These are phyloP conservation scores for Entomortierella parvispora DNA, from an alignment of 192 early-diverging fungal genomes.

Conservation along the genomic window DNA sequence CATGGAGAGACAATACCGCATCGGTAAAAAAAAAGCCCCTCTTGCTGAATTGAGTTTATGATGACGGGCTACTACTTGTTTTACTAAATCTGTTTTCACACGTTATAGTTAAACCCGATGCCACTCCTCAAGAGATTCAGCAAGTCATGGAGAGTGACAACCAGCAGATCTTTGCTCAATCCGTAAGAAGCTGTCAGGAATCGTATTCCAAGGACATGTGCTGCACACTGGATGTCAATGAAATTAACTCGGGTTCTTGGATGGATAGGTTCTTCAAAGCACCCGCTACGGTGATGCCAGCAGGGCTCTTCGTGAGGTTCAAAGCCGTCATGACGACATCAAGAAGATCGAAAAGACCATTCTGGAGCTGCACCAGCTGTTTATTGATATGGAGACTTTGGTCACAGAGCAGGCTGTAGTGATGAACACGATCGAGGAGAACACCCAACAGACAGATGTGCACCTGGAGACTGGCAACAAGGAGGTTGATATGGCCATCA, in stretches of 20 bases:
- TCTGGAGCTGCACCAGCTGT: conserved; percentile 89
- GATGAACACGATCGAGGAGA: conserved; percentile 76
- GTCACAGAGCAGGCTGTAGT: conserved; percentile 82
- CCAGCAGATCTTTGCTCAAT: conserved; percentile 84
- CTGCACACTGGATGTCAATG: too few species aligned
- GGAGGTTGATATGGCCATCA: conserved; percentile 65
- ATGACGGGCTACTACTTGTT: not conserved
- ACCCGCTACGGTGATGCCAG: conserved; percentile 78
- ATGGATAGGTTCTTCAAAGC: conserved; percentile 69
- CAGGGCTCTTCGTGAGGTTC: conserved; percentile 82
- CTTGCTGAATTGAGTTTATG: too few species aligned
- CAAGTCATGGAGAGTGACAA: conserved; percentile 80
- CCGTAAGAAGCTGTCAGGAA: conserved; percentile 49
- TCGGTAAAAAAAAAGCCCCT: too few species aligned
- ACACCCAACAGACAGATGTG: conserved; percentile 71
- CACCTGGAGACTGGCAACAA: conserved; percentile 75
- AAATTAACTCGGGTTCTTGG: too few species aligned
- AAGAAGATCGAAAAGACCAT: conserved; percentile 90
- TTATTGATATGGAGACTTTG: conserved; percentile 89
- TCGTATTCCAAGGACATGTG: too few species aligned
- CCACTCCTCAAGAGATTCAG: conserved; percentile 82
- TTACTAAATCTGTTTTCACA: not conserved
- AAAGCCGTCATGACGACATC: conserved; percentile 86
- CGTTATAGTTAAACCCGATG: conserved; percentile 80
- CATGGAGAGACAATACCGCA: conserved; percentile 85